Percentiles rank a stretch among this genome's conserved stretches.
Conservation (phyloP, 148 eudicot species). For the Amaranthus cruentus region DNA sequence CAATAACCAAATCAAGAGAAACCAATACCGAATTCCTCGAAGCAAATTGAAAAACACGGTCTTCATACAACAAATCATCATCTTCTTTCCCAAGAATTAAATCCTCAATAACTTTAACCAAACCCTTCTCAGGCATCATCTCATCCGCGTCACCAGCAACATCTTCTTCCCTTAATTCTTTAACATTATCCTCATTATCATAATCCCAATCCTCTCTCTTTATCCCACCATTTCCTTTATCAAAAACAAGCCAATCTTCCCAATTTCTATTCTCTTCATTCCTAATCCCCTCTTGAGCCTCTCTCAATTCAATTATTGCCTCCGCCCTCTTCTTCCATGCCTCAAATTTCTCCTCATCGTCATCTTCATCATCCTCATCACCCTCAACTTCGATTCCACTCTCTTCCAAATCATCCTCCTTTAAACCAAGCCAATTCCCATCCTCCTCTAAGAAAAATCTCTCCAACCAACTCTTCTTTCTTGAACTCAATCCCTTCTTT, state of each 20-base stretch:
- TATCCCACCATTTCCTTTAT: constrained; percentile 30
- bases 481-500: constrained; percentile 25
- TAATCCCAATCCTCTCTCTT: constrained; percentile 38
- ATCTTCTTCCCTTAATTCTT: constrained; percentile 36
- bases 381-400: constrained; percentile 7
- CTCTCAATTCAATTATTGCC: constrained; percentile 82
- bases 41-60: constrained; percentile 83
- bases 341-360: constrained; percentile 75
- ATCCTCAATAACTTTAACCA: constrained; percentile 61
- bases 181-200: constrained; percentile 17
- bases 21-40: constrained; percentile 67
- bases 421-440: constrained; percentile 83
- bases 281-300: constrained; percentile 71
- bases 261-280: constrained; percentile 84
- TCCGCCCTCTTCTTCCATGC: constrained; percentile 96
- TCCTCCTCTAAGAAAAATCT: constrained; percentile 75
- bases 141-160: constrained; percentile 46
- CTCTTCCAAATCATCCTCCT: constrained; percentile 60
- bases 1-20: background rate
- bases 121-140: constrained; percentile 60
- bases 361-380: constrained; percentile 31
- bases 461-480: constrained; percentile 81
- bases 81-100: constrained; percentile 63
- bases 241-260: constrained; percentile 87
- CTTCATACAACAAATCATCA: constrained; percentile 71